Evolutionary conservation across 169 alveolate genomes (phyloP), one percentile per base, ranked within the genome.

Genomic region (Miamiensis avidus): DNA sequence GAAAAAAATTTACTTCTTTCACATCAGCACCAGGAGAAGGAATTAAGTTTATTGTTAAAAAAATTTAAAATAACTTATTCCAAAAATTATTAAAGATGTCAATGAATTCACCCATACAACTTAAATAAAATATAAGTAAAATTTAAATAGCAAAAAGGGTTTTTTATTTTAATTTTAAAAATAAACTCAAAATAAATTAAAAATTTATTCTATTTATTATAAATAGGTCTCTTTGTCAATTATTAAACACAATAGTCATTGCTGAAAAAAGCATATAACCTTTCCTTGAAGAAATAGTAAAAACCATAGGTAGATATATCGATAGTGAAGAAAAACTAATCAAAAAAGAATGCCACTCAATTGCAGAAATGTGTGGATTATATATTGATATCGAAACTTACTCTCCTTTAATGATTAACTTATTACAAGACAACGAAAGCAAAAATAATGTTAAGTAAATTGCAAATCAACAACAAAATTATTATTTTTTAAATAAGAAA

Each of bases 341-440:
- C 32, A 65, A 74, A 25, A 75, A 86, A 83, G 83, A 89, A 86
- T 86, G 91, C 82, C 88, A 85, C 74, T 87, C 81, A 86, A 86
- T 88, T 49, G 83, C 90, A 20, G 88, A 79, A 28, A 65, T 83
- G 0, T 74, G 85, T 30, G 93, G 93, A 0, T 74, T 83, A 65
- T 82, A 83, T 89, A 84, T 89, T 0, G 85, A 86, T 83, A 84
- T 84, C 31, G 89, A 89, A 81, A 81, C 86, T 29, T 83, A 86
- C 83, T 83, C 86, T 74, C 93, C 93, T 83, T 86, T 89, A 89
- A 84, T 86, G 29, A 89, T 89, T 29, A 86, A 77, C 29, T 81
- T 87, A 75, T 85, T 89, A 27, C 76, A 73, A 64, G 93, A 89
- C 75, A 85, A 86, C 34, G 93, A 89, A 83, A 82, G 81, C 20